These are phyloP conservation scores for Raddia distichophylla DNA, from an alignment of 176 grass and related monocot genomes.

Conservation along the genomic window DNA sequence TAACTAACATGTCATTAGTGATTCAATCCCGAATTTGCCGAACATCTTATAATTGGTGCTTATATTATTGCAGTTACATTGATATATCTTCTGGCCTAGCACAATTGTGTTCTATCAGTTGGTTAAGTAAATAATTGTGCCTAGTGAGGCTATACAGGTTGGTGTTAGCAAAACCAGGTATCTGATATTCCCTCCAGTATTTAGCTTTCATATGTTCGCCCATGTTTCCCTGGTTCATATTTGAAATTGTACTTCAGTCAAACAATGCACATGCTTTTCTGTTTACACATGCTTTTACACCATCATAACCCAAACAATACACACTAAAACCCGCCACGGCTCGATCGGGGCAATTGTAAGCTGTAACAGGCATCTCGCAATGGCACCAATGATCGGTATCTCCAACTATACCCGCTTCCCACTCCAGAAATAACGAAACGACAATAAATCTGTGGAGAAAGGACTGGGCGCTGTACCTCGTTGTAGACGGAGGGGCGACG, in stretches of 20 bases:
- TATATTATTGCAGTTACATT: not conserved
- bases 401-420: not conserved
- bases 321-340: too few species aligned
- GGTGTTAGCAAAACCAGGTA: slow-evolving; percentile 27
- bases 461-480: slow-evolving; percentile 49
- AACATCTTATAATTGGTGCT: too few species aligned
- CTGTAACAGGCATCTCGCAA: too few species aligned
- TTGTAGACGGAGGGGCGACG: slow-evolving; percentile 48
- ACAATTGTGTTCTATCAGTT: not conserved
- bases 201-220: slow-evolving; percentile 37
- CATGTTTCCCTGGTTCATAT: not conserved
- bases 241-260: not conserved
- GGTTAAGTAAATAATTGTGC: slow-evolving; percentile 15
- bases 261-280: slow-evolving; percentile 6
- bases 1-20: not conserved
- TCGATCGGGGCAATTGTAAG: too few species aligned
- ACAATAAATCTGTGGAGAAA: slow-evolving; percentile 5
- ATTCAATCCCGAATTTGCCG: too few species aligned
- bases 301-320: too few species aligned
- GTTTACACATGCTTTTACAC: not conserved
- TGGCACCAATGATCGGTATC: too few species aligned
- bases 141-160: slow-evolving; percentile 16
- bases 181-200: slow-evolving; percentile 17
- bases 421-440: not conserved
- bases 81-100: not conserved